Base-by-base conservation (phyloP, 2,329 filamentous ascomycete species). In the Aspergillus piperis region DNA sequence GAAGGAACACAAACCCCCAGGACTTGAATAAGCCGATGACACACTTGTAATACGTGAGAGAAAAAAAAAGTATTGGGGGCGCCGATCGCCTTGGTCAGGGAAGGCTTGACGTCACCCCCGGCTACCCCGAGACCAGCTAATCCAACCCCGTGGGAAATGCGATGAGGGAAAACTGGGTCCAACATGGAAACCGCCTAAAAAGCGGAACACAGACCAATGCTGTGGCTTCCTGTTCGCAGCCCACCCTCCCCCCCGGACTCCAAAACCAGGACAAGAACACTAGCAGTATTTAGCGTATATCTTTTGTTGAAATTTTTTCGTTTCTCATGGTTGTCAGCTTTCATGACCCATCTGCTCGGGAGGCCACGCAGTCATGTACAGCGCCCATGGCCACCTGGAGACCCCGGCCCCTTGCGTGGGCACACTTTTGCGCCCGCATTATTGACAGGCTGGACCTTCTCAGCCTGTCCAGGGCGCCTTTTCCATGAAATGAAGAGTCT, bases 381-480 rank as follows among this genome's bases (percentile, higher is more conserved):
- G 47, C 54, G 41, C 48, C 54, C 60, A 51, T 58, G 55, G 62
- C 59, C 61, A 62, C 64, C 61, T 64, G 60, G 54, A 32, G 61
- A 64, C 60, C 32, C 54, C 58, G 58, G 57, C 63, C 63, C 67
- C 72, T 74, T 73, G 57, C 71, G 58, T 72, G 62, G 66, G 32
- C 62, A 58, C 62, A 64, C 66, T 63, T 66, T 62, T 62, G 44
- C 55, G 56, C 52, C 42, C 60, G 54, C 59, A 44, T 60, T 59
- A 52, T 59, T 60, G 61, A 66, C 50, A 63, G 63, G 57, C 30
- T 55, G 41, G 59, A 54, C 52, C 41, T 42, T 32, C 25, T 27
- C 25, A 17, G 10, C 36, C 27, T 59, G 30, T 19, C 32, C 21
- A 3, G 10, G 25, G 30, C 48, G 11, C 11, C 11, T 36, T 36